Base-by-base conservation (phyloP, 805 yeast species). In the Candida pini region DNA sequence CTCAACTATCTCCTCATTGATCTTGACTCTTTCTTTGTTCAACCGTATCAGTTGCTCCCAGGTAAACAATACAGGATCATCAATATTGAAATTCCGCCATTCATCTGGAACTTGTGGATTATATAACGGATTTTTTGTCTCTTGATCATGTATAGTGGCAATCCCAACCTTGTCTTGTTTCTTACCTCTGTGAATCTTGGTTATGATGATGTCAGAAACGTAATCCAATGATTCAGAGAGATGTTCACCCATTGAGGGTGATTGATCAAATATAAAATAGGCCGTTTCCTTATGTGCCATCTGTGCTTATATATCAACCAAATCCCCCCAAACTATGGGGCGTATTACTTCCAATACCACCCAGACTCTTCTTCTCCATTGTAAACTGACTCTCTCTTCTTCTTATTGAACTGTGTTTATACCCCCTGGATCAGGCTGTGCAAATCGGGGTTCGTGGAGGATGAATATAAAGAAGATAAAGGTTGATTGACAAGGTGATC, bases 251-350 rank as follows among this genome's bases (percentile, higher is more conserved):
- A 68, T 49, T 43, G 69, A 43, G 49, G 63, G 60, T 9, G 73
- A 65, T 10, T 68, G 56, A 49, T 78, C 85, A 12, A 74, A 63
- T 8, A 76, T 60, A 43, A 69, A 74, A 16, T 39, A 48, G 5
- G 54, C 44, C 10, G 33, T 30, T 23, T 54, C 56, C 25, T 48
- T 51, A 10, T 48, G 51, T 24, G 49, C 44, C 47, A 44, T 44
- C 25, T 22, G n/a, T n/a, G n/a, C n/a, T n/a, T n/a, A n/a, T n/a
- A n/a, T n/a, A n/a, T n/a, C n/a, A n/a, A n/a, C n/a, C n/a, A n/a
- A n/a, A n/a, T n/a, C n/a, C n/a, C n/a, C n/a, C n/a, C n/a, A n/a
- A n/a, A n/a, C n/a, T n/a, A n/a, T n/a, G n/a, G n/a, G n/a, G n/a
- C n/a, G n/a, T n/a, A n/a, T n/a, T n/a, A n/a, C n/a, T n/a, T n/a